These are phyloP conservation scores for Fusarium falciforme DNA, from an alignment of 2,329 filamentous ascomycete species.

Conservation along the genomic window DNA sequence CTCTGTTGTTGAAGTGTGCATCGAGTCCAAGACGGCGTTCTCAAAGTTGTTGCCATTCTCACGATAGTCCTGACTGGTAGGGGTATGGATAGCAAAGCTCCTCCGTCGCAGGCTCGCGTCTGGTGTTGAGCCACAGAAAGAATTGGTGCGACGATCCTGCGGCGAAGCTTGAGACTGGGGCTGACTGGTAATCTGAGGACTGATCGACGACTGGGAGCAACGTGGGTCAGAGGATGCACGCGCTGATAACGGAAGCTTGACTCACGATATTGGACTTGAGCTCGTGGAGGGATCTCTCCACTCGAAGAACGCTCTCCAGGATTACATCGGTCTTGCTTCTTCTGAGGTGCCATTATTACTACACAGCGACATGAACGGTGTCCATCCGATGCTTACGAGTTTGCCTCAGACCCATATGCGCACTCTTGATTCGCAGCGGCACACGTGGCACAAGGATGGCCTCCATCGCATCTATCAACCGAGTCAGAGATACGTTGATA, in stretches of 20 bases:
- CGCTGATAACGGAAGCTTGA: neutral
- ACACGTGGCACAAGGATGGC: conserved; percentile 57
- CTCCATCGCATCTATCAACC: conserved; percentile 58
- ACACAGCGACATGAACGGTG: neutral
- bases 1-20: conserved; percentile 63
- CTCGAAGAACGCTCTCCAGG: conserved; percentile 60
- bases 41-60: conserved; percentile 48
- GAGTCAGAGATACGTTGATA: conserved; percentile 12
- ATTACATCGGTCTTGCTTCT: conserved; percentile 64
- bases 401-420: conserved; percentile 57
- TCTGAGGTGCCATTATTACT: conserved; percentile 39
- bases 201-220: conserved; percentile 6
- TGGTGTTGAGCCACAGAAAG: conserved; percentile 39
- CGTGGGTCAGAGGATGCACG: neutral
- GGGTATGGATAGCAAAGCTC: conserved; percentile 42
- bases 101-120: conserved; percentile 33
- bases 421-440: conserved; percentile 51
- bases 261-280: conserved; percentile 56
- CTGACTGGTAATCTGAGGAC: conserved; percentile 14
- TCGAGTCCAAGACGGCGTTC: conserved; percentile 61
- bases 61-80: conserved; percentile 30
- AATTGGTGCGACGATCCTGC: conserved; percentile 31
- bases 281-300: conserved; percentile 59
- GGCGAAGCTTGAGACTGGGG: conserved; percentile 32
- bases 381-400: conserved; percentile 49